Evolutionary conservation across 345 rosid genomes (phyloP).

Genomic region (Isatis tinctoria): DNA sequence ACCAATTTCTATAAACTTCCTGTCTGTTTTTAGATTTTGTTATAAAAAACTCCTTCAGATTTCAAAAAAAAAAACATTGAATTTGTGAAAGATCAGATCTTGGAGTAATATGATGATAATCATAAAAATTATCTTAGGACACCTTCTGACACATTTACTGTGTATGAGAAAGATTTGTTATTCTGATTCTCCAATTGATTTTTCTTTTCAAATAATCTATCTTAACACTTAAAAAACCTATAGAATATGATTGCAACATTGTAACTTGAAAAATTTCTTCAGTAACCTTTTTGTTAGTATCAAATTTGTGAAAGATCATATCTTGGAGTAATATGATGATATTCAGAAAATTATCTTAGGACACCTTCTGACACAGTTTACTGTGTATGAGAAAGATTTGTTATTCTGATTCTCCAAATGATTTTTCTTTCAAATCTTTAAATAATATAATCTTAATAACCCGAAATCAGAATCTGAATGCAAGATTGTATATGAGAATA

Average conservation of each 20-base stretch:
- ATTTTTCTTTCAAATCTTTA: not conserved
- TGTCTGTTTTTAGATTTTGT: not conserved
- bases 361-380: conserved; percentile 54
- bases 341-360: conserved; percentile 41
- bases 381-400: conserved; percentile 47
- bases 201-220: not conserved
- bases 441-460: too few relatives aligned
- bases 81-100: not conserved
- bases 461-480: not conserved
- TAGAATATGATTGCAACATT: too few relatives aligned
- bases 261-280: too few relatives aligned
- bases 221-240: not conserved
- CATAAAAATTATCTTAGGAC: conserved; percentile 41
- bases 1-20: not conserved
- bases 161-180: conserved; percentile 42
- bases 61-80: not conserved
- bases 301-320: too few relatives aligned
- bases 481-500: not conserved
- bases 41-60: not conserved
- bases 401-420: conserved; percentile 33
- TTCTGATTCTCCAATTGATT: conserved; percentile 33
- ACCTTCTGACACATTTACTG: conserved; percentile 53
- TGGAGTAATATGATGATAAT: conserved; percentile 39
- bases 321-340: conserved; percentile 36
- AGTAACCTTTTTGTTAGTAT: too few relatives aligned